These are phyloP conservation scores for Juncus effusus DNA, from an alignment of 176 grass and related monocot species.

Conservation along the genomic window DNA sequence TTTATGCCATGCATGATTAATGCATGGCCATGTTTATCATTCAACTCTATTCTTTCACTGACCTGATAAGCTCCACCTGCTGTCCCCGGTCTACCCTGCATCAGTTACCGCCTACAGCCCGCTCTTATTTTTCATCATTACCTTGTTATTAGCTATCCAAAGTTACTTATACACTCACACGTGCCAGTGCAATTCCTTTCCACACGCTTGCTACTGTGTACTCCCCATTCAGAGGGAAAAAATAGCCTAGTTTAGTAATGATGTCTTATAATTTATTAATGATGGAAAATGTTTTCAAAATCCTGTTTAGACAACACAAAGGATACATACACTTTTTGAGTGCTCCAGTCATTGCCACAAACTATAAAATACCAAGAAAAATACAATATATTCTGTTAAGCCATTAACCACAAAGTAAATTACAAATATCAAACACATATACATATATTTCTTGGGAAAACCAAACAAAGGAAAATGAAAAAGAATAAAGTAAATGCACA, in stretches of 20 bases:
- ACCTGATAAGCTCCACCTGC: constrained; percentile 20
- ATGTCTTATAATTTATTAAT: too few species aligned
- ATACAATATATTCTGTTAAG: background rate
- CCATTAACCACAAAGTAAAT: too few species aligned
- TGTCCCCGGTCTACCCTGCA: constrained; percentile 34
- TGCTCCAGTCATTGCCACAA: too few species aligned
- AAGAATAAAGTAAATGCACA: constrained; percentile 14
- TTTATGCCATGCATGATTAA: constrained; percentile 30
- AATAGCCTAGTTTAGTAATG: background rate
- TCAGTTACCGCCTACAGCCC: constrained; percentile 29
- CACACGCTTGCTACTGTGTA: constrained; percentile 23
- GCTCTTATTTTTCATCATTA: constrained; percentile 42
- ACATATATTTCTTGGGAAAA: too few species aligned
- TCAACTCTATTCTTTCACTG: constrained; percentile 11
- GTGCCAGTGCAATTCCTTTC: constrained; percentile 22
- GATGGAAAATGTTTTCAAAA: too few species aligned
- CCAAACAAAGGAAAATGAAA: background rate
- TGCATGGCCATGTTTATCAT: constrained; percentile 18
- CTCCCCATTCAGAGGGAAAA: background rate
- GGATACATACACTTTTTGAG: too few species aligned
- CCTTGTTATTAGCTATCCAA: constrained; percentile 43
- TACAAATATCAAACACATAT: too few species aligned
- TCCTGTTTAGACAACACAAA: too few species aligned
- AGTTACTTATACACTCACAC: constrained; percentile 18
- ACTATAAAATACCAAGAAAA: constrained; percentile 4